Evolutionary conservation across 2,329 filamentous ascomycete species (phyloP).

Genomic region (Drechslera avenae): DNA sequence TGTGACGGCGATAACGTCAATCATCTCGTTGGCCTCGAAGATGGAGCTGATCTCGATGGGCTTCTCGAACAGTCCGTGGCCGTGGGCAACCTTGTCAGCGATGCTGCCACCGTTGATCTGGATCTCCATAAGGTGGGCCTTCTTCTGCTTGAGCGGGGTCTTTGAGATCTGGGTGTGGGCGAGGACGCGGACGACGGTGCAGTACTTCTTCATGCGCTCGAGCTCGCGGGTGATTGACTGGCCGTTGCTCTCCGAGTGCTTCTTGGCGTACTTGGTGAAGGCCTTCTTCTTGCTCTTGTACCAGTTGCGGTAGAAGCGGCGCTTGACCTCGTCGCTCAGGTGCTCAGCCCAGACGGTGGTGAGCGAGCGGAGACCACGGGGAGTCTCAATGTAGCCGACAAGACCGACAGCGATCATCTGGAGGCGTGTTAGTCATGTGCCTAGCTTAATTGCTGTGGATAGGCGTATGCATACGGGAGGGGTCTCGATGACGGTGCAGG

Average conservation of each 20-base stretch:
- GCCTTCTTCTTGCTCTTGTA: slow-evolving; percentile 99
- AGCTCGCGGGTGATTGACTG: slow-evolving; percentile 93
- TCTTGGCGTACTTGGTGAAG: slow-evolving; percentile 99
- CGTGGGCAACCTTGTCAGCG: slow-evolving; percentile 96
- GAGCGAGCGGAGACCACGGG: slow-evolving; percentile 97
- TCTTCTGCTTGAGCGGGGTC: slow-evolving; percentile 99
- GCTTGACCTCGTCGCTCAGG: slow-evolving; percentile 97
- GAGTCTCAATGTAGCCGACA: slow-evolving; percentile 99
- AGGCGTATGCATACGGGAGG: slow-evolving; percentile 68
- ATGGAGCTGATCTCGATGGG: slow-evolving; percentile 88
- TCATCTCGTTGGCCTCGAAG: slow-evolving; percentile 99
- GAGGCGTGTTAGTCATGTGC: slow-evolving; percentile 40
- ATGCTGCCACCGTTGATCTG: slow-evolving; percentile 98
- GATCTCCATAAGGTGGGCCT: slow-evolving; percentile 99
- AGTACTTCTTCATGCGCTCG: slow-evolving; percentile 99
- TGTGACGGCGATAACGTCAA: slow-evolving; percentile 98
- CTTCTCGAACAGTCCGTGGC: slow-evolving; percentile 98
- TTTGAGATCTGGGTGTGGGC: slow-evolving; percentile 99
- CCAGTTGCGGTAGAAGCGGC: slow-evolving; percentile 99
- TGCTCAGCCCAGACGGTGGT: slow-evolving; percentile 99
- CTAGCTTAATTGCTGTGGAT: slow-evolving; percentile 59
- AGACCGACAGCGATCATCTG: slow-evolving; percentile 99
- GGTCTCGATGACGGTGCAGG: slow-evolving; percentile 51
- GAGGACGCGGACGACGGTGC: slow-evolving; percentile 97
- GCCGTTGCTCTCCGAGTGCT: slow-evolving; percentile 93